Base-by-base conservation (phyloP, 176 grass and related monocot genomes). In the Secale cereale region DNA sequence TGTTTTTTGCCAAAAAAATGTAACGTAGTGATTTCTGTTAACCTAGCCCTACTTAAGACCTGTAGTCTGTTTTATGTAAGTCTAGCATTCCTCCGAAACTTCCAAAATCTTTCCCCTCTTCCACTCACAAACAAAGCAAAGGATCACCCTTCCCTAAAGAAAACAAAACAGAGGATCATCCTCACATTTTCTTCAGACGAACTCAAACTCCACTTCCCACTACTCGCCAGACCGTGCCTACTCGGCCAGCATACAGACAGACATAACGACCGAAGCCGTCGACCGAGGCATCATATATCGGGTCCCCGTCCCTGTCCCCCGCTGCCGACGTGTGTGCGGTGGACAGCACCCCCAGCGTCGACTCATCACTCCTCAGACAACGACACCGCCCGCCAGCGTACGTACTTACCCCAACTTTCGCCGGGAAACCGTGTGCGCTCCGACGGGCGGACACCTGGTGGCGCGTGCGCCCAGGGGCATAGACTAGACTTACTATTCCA, bases 351-450 rank as follows among this genome's bases (percentile, higher is more conserved):
- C 16, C 13, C 15, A 15, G 2, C 48, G 16, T 52, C 48, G 48
- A 57, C 52, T 74, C 69, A 22, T 33, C 61, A 27, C 62, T 77
- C 83, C 41, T 3, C n/a, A 15, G 81, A 87, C 12, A 89, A 65
- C 43, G 80, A 86, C 83, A 40, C 27, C 33, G 74, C 52, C 27
- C 22, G 74, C 52, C 52, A 57, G 19, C 52, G 19, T 57, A 57
- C 17, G 48, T 17, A 52, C 46, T 19, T 56, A 8, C 14, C 52
- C 29, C 3, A 52, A 52, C 0, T 52, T 52, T 52, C 48, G 0
- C 48, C 48, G 48, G 16, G 2, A 30, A 52, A 23, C 10, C 25
- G 40, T 27, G 70, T 73, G n/a, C 8, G 65, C 33, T 69, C 20
- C 36, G 6, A 1, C 6, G 48, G 50, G n/a, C 4, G 68, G 39